Conservation (phyloP, 108 stramenopile species). For the Skeletonema marinoi region DNA sequence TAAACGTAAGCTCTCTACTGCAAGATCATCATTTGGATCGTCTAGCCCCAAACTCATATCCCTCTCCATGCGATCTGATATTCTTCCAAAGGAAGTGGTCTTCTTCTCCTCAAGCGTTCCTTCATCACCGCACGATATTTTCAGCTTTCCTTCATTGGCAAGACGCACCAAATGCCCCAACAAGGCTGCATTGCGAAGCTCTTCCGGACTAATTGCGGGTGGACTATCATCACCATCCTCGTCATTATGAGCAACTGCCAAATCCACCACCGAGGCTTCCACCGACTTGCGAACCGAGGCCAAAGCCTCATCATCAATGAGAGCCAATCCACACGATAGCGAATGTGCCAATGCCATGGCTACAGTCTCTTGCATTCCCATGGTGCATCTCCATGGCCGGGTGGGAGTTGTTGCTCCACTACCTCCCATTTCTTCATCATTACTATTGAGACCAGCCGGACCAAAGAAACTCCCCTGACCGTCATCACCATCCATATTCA, state of each 20-base stretch:
- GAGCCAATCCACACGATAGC: conserved; percentile 68
- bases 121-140: neutral
- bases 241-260: conserved; percentile 22
- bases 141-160: conserved; percentile 59
- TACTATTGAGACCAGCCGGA: conserved; percentile 1
- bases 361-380: conserved; percentile 89
- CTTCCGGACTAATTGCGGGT: conserved; percentile 54
- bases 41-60: conserved; percentile 75
- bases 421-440: conserved; percentile 11
- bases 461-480: conserved; percentile 24
- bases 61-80: conserved; percentile 71
- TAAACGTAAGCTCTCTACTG: conserved; percentile 58
- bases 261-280: conserved; percentile 33
- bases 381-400: conserved; percentile 51
- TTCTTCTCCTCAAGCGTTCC: neutral
- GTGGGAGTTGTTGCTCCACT: neutral
- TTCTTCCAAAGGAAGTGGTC: conserved; percentile 41
- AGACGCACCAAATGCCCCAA: conserved; percentile 61
- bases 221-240: conserved; percentile 21
- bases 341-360: conserved; percentile 88
- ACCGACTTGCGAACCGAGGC: conserved; percentile 58
- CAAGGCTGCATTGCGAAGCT: conserved; percentile 61
- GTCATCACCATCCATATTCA: conserved; percentile 15
- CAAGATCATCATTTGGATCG: conserved; percentile 84
- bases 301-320: conserved; percentile 77